These are phyloP conservation scores for Ogataea nitratoaversa DNA, from an alignment of 805 yeast species.

Conservation along the genomic window DNA sequence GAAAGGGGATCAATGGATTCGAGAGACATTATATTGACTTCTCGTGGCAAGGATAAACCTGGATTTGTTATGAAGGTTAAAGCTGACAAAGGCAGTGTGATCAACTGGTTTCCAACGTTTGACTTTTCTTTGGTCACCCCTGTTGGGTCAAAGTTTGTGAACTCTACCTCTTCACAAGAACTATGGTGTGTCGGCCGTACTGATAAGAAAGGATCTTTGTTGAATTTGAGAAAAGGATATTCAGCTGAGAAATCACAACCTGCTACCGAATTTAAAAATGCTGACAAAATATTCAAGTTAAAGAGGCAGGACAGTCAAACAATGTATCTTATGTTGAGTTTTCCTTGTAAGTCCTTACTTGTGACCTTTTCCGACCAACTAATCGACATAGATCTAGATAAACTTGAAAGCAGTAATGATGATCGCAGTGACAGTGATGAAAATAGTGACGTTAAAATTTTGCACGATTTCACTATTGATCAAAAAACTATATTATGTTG, in stretches of 20 bases:
- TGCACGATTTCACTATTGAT: slow-evolving; percentile 8
- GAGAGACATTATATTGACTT: slow-evolving; percentile 14
- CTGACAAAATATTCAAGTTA: slow-evolving; percentile 10
- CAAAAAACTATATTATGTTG: slow-evolving; percentile 15
- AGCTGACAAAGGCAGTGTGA: slow-evolving; percentile 16
- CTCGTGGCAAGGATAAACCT: slow-evolving; percentile 10
- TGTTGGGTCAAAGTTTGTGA: slow-evolving; percentile 12
- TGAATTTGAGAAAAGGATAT: slow-evolving; percentile 23
- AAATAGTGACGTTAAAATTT: slow-evolving; percentile 6
- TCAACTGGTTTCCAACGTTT: slow-evolving; percentile 25
- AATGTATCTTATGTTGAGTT: slow-evolving; percentile 13
- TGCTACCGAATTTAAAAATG: slow-evolving; percentile 11
- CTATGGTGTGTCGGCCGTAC: slow-evolving; percentile 29
- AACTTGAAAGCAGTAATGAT: neutral
- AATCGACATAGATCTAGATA: neutral
- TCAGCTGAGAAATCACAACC: slow-evolving; percentile 18
- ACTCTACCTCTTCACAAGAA: slow-evolving; percentile 21
- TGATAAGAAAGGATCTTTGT: slow-evolving; percentile 21
- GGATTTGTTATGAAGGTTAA: slow-evolving; percentile 16
- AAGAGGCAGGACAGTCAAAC: slow-evolving; percentile 5
- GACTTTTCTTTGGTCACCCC: slow-evolving; percentile 22
- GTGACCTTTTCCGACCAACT: slow-evolving; percentile 3
- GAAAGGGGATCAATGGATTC: slow-evolving; percentile 24
- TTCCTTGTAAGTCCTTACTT: slow-evolving; percentile 10
- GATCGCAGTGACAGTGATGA: slow-evolving; percentile 7